These are phyloP conservation scores for Fusarium buxicola DNA, from an alignment of 2,329 filamentous ascomycete species.

Conservation along the genomic window DNA sequence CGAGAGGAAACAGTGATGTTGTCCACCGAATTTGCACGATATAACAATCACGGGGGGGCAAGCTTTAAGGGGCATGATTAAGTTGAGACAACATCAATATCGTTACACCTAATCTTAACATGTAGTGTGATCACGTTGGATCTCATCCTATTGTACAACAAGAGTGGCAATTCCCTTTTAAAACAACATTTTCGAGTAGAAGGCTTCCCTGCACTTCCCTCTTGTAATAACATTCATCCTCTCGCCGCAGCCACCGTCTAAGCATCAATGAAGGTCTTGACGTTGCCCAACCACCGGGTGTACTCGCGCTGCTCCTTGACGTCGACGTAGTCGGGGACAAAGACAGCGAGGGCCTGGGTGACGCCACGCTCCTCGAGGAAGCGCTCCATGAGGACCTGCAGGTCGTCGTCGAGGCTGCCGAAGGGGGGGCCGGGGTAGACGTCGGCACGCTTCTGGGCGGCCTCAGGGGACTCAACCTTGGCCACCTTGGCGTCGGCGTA, in stretches of 20 bases:
- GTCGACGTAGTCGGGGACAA: conserved; percentile 96
- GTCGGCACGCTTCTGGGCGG: conserved; percentile 79
- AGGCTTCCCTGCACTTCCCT: conserved; percentile 25
- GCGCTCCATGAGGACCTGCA: conserved; percentile 90
- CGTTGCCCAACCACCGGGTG: conserved; percentile 85
- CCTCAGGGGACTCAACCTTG: conserved; percentile 79
- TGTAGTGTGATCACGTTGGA: conserved; percentile 35
- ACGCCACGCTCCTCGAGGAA: conserved; percentile 96
- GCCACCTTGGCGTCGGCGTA: conserved; percentile 83
- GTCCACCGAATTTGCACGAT: too few relatives aligned
- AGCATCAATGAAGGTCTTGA: conserved; percentile 86
- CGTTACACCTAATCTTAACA: conserved; percentile 43
- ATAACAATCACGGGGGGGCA: neutral
- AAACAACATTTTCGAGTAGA: conserved; percentile 33
- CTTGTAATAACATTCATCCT: conserved; percentile 13
- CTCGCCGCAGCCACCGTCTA: conserved; percentile 52
- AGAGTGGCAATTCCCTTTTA: conserved; percentile 46
- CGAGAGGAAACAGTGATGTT: neutral
- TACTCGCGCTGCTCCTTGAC: conserved; percentile 99
- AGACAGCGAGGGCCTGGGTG: conserved; percentile 85
- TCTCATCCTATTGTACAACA: conserved; percentile 47
- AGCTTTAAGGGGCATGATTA: neutral
- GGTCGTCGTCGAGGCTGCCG: conserved; percentile 93
- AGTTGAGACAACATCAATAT: conserved; percentile 32
- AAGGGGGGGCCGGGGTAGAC: conserved; percentile 94